Evolutionary conservation across 257 asterid species (phyloP).

Genomic region (Nyctanthes arbortristis): DNA sequence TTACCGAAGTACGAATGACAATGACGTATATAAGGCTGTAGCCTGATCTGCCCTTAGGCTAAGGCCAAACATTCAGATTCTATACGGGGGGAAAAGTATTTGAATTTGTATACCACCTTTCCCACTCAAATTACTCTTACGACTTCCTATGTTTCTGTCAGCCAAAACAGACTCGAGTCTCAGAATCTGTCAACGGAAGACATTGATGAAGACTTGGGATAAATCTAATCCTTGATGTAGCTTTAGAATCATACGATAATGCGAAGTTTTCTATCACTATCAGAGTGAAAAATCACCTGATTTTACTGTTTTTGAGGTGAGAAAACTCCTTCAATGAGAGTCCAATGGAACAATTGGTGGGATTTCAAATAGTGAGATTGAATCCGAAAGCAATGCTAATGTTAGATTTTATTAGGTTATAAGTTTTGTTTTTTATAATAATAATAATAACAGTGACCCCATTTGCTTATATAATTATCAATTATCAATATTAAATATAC

Average conservation of each 20-base stretch:
- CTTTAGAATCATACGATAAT: conserved; percentile 25
- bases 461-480: too few species aligned
- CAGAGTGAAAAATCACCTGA: conserved; percentile 48
- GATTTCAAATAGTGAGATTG: conserved; percentile 46
- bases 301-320: conserved; percentile 46
- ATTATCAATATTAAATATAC: too few species aligned
- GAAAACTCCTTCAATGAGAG: conserved; percentile 12
- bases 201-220: neutral
- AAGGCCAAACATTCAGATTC: conserved; percentile 76
- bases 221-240: conserved; percentile 30
- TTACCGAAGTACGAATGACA: conserved; percentile 52
- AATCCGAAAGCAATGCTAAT: conserved; percentile 27
- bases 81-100: conserved; percentile 61
- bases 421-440: too few species aligned
- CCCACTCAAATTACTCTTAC: conserved; percentile 65
- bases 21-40: conserved; percentile 85
- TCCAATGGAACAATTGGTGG: conserved; percentile 57
- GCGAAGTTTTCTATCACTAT: conserved; percentile 24
- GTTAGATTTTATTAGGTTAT: conserved; percentile 43
- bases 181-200: neutral
- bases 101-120: conserved; percentile 71
- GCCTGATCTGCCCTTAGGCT: conserved; percentile 47
- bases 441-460: too few species aligned
- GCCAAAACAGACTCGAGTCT: conserved; percentile 37
- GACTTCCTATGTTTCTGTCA: conserved; percentile 38